Base-by-base conservation (phyloP, 208 protist species). In the Angomonas ambiguus region DNA sequence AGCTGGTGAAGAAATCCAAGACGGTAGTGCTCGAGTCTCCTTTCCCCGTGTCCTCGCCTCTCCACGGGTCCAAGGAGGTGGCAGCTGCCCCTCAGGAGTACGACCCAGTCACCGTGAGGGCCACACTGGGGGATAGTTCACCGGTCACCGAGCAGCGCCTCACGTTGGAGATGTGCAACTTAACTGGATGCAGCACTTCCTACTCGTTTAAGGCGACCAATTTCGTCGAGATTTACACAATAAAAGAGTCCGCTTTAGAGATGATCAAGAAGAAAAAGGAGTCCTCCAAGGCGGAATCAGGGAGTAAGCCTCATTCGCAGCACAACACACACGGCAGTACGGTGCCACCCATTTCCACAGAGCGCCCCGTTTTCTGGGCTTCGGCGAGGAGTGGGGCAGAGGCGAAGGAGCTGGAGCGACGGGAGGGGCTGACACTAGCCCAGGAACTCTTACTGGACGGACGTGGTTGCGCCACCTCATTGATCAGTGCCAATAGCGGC, bases 401-500 rank as follows among this genome's bases (percentile, higher is more conserved):
- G 45, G 67, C 71, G 63, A 62, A 58, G 55, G 80, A 88, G 65
- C 80, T 80, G 28, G 70, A 72, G 45, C 71, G 73, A 2, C 79
- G 80, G 10, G 79, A 72, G 45, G 75, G 77, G 31, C 53, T 95
- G 32, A 68, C 79, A 33, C 64, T 42, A 34, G 84, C 89, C 34
- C 82, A 93, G 62, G 61, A 75, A 42, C 69, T 80, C 18, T 77
- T 96, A 5, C 67, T 87, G n/a, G 87, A 94, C 80, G 91, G 91
- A 20, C 77, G 80, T 45, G 79, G 88, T 22, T 88, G 79, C 67
- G 76, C 60, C 20, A 82, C 77, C 27, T 60, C 75, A 20, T 62
- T 94, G 60, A 38, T 63, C 18, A 51, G 22, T 22, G 25, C 71
- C 13, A 28, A 55, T 2, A 45, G 62, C 0, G 82, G 67, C 27